phyloP scores from a whole-genome alignment of 164 flowering plant genomes.

The Magnolia sinica region DNA sequence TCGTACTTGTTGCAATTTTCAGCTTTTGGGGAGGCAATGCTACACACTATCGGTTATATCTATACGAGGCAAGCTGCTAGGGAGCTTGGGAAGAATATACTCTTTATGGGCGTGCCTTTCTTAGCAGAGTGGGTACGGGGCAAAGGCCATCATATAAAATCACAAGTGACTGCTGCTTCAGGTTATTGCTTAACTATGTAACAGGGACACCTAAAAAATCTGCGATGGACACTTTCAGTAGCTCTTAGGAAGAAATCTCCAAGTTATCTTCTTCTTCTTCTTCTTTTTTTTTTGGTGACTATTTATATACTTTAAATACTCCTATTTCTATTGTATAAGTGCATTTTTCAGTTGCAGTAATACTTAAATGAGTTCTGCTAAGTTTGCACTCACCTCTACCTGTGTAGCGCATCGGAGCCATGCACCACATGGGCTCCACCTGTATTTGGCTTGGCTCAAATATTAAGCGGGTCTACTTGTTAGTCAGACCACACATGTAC shows the following conservation, averaged over 20 bases:
- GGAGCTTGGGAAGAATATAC: slow-evolving; percentile 74
- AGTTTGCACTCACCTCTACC: too few species aligned
- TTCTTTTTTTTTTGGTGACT: neutral
- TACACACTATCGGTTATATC: slow-evolving; percentile 91
- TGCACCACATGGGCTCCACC: too few species aligned
- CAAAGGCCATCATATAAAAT: slow-evolving; percentile 81
- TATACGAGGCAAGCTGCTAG: slow-evolving; percentile 84
- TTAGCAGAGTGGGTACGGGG: slow-evolving; percentile 94
- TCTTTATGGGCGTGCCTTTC: slow-evolving; percentile 79
- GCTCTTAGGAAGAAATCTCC: neutral
- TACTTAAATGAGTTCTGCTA: too few species aligned
- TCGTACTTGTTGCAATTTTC: slow-evolving; percentile 15
- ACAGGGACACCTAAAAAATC: neutral
- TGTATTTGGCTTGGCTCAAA: too few species aligned
- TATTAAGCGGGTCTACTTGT: too few species aligned
- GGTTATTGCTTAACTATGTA: slow-evolving; percentile 32
- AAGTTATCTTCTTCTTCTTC: neutral
- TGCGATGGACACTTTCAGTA: neutral
- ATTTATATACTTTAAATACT: too few species aligned
- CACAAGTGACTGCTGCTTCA: slow-evolving; percentile 88
- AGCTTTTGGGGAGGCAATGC: slow-evolving; percentile 98
- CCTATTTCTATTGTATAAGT: neutral
- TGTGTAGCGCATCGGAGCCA: too few species aligned
- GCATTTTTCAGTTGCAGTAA: too few species aligned
- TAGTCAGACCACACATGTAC: too few species aligned